Evolutionary conservation across 495 filamentous ascomycete genomes (phyloP).

Genomic region (Usnea hakonensis): DNA sequence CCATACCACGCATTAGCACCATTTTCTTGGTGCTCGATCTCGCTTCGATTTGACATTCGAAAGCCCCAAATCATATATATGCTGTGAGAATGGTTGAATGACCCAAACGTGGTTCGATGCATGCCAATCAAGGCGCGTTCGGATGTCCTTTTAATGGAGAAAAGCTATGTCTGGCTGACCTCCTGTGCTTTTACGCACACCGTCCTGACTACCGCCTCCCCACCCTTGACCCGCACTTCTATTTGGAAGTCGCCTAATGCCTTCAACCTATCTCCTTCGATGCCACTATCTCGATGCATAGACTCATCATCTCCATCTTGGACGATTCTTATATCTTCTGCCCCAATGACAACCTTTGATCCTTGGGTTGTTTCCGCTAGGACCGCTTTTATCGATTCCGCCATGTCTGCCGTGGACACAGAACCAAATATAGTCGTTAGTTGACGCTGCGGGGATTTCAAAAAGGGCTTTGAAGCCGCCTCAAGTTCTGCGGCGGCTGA

Average conservation of each 20-base stretch:
- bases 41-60: not conserved
- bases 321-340: constrained; percentile 48
- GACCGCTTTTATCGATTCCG: constrained; percentile 37
- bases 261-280: constrained; percentile 42
- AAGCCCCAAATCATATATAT: not conserved
- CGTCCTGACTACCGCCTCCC: constrained; percentile 36
- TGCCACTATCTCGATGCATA: constrained; percentile 1
- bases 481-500: constrained; percentile 22
- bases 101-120: not conserved
- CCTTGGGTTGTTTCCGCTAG: constrained; percentile 43
- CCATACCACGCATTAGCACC: not conserved
- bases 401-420: constrained; percentile 48
- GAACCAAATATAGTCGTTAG: constrained; percentile 46
- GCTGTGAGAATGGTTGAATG: not conserved
- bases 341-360: constrained; percentile 38
- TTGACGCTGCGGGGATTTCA: constrained; percentile 22
- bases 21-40: not conserved
- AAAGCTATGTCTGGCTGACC: not conserved
- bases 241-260: constrained; percentile 46
- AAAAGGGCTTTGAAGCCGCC: constrained; percentile 21
- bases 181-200: constrained; percentile 36
- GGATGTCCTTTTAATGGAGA: not conserved
- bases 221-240: constrained; percentile 47
- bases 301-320: constrained; percentile 25
- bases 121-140: not conserved